Conservation (phyloP, 805 yeast genomes). For the Diddensiella santjacobensis region DNA sequence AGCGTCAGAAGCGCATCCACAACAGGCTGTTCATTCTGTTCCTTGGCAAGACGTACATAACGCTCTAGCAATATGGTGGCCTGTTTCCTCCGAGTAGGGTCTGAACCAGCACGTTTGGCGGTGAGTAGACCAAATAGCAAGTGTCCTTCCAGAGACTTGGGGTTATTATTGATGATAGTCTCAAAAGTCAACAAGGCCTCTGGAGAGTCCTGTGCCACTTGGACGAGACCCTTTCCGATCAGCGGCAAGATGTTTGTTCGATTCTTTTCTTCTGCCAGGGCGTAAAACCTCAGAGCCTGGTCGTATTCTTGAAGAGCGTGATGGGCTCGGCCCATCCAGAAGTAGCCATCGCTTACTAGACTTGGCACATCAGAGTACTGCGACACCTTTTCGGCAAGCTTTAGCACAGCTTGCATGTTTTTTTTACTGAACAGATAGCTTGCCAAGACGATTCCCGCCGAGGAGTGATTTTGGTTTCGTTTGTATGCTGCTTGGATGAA, state of each 20-base stretch:
- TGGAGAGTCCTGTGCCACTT: slow-evolving; percentile 63
- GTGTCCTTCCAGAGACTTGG: slow-evolving; percentile 68
- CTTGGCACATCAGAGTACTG: slow-evolving; percentile 38
- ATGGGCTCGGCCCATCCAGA: slow-evolving; percentile 83
- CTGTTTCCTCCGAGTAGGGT: slow-evolving; percentile 33
- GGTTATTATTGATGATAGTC: slow-evolving; percentile 57
- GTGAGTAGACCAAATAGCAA: slow-evolving; percentile 69
- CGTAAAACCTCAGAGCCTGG: slow-evolving; percentile 69
- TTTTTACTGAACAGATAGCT: slow-evolving; percentile 68
- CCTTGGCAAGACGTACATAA: slow-evolving; percentile 60
- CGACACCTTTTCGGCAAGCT: slow-evolving; percentile 51
- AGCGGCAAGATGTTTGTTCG: slow-evolving; percentile 51
- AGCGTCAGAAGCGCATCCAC: slow-evolving; percentile 65
- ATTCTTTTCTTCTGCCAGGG: slow-evolving; percentile 49
- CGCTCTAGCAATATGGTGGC: slow-evolving; percentile 66
- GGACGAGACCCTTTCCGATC: slow-evolving; percentile 83
- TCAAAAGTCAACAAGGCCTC: slow-evolving; percentile 88
- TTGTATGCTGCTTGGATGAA: slow-evolving; percentile 39
- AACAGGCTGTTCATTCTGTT: slow-evolving; percentile 50
- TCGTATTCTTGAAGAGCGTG: slow-evolving; percentile 58
- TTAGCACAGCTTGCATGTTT: slow-evolving; percentile 54
- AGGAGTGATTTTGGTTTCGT: slow-evolving; percentile 49
- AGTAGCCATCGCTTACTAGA: slow-evolving; percentile 58
- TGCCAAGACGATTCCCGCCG: slow-evolving; percentile 62
- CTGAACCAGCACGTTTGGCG: slow-evolving; percentile 43